Base-by-base conservation (phyloP, 2,329 filamentous ascomycete species). In the Ascochyta viciae-villosae region DNA sequence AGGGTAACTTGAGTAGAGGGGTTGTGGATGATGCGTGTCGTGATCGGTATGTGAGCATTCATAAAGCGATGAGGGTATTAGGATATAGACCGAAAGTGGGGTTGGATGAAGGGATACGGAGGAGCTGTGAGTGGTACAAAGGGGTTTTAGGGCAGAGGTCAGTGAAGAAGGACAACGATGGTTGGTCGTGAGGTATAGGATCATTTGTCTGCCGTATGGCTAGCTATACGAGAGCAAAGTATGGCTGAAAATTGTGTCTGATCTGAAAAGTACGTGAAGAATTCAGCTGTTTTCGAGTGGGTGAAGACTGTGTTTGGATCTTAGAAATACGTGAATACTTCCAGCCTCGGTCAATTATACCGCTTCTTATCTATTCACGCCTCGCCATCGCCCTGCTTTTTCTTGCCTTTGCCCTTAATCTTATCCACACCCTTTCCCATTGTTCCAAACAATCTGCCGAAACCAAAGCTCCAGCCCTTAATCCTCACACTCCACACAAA, bases 401-500 rank as follows among this genome's bases (percentile, higher is more conserved):
- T 60, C 39, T 56, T 56, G 15, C 49, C 51, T 39, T 54, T 53
- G 10, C 59, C 57, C 50, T 66, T 66, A 15, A 65, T 33, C 22
- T 41, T 66, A 10, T 55, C 51, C 9, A 62, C 60, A 9, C 37
- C 50, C 41, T 61, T 79, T 2, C 80, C 82, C n/a, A 81, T 46
- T 2, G 60, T 62, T 2, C 79, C 77, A 69, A 87, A 87, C 3
- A 89, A 24, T 39, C 76, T 77, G 0, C 85, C 85, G 54, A 91
- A 80, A 0, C 89, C 89, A 73, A 92, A 92, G 22, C 76, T 84
- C 88, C 88, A 92, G 7, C 87, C 84, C 61, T 82, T 83, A 50
- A 92, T 84, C 16, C 89, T 81, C 6, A 91, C 87, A 3, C 85
- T 88, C 75, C 89, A 92, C 53, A 92, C 86, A 69, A 92, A 91